Evolutionary conservation across 1,284 basidiomycete genomes (phyloP), one percentile per base, ranked within the genome.

Genomic region (Apiotrichum mycotoxinovorans): DNA sequence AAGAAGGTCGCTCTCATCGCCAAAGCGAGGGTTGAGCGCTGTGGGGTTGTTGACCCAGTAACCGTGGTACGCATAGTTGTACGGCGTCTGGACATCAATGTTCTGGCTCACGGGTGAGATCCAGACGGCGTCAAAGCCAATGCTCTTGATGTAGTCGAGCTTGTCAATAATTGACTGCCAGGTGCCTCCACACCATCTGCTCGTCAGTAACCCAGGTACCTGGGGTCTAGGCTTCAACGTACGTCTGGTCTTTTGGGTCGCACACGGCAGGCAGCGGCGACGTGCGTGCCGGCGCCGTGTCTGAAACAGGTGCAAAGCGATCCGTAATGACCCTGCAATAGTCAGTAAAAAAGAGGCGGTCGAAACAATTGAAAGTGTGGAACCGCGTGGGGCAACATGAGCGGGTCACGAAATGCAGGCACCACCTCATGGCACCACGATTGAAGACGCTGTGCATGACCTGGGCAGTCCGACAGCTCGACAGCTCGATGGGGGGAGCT

Each of bases 121-220:
- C 73, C 72, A 88, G 80, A 82, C 64, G 27, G 87, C 86, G 50
- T 87, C 87, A 69, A 88, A 87, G 10, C 87, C 88, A 73, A 87
- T 85, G 63, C 82, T 78, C 64, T 88, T 84, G 57, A 89, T 85
- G 72, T 89, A 89, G 72, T 89, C 86, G 46, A 90, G 79, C 70
- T 88, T 87, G 64, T 83, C 80, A 54, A 81, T 82, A 66, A 88
- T 84, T 2, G 85, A 85, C 54, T 84, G 82, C 87, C 87, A 91
- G 14, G 84, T 87, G 5, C 88, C 87, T 23, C 87, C 87, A 63
- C 88, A 89, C 81, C 84, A 88, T 20, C 49, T 51, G 38, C 10
- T 22, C n/a, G 37, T 49, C 25, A 49, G 35, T 7, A 35, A n/a
- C n/a, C n/a, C n/a, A n/a, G n/a, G n/a, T n/a, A n/a, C n/a, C n/a